Evolutionary conservation across 2,329 filamentous ascomycete genomes (phyloP).

Genomic region (Penicillium sp.): DNA sequence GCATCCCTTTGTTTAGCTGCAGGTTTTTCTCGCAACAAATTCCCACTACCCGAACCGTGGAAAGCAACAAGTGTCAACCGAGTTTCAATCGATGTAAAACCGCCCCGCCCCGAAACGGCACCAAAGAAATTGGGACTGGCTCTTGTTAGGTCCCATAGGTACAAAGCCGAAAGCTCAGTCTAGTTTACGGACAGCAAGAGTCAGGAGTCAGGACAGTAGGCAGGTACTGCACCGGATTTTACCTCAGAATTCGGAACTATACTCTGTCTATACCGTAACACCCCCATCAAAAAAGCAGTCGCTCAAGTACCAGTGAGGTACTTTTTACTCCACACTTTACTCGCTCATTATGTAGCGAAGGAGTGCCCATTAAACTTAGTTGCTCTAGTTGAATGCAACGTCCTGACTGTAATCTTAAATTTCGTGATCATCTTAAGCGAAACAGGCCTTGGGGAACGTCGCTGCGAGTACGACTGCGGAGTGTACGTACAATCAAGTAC

Average conservation of each 20-base stretch:
- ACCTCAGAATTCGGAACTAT: background rate
- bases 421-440: background rate
- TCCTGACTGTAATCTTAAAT: background rate
- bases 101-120: slow-evolving; percentile 7
- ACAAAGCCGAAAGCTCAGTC: too few relatives aligned
- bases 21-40: slow-evolving; percentile 1
- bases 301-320: background rate
- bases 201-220: background rate
- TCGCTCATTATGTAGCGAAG: background rate
- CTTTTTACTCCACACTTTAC: background rate
- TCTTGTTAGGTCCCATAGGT: background rate
- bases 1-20: background rate
- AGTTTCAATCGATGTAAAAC: slow-evolving; percentile 9
- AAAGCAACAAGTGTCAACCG: slow-evolving; percentile 14
- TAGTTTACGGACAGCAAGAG: too few relatives aligned
- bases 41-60: slow-evolving; percentile 9
- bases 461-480: background rate
- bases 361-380: background rate
- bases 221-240: background rate
- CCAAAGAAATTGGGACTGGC: background rate
- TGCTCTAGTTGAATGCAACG: background rate
- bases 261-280: background rate
- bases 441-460: background rate
- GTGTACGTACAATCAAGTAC: too few relatives aligned
- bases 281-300: background rate